Evolutionary conservation across 108 stramenopile genomes (phyloP), one percentile per base, ranked within the genome.

Genomic region (Epithemia pelagica): DNA sequence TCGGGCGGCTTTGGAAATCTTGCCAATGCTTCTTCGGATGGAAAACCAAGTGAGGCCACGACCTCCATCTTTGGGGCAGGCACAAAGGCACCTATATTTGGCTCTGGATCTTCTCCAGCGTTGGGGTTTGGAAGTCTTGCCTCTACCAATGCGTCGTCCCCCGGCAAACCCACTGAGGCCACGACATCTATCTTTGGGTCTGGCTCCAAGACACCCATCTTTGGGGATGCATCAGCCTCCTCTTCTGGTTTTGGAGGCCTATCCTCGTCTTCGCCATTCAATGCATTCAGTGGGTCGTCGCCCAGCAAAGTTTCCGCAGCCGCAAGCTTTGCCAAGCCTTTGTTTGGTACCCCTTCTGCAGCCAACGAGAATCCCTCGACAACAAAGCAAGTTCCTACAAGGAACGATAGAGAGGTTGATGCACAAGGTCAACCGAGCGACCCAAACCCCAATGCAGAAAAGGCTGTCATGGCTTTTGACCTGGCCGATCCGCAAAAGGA

Each of bases 121-220:
- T 75, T 75, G 67, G 74, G 74, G 23, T 71, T 70, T 5, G 74
- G n/a, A n/a, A n/a, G n/a, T n/a, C n/a, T n/a, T n/a, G n/a, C n/a
- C n/a, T n/a, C n/a, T n/a, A n/a, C n/a, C n/a, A n/a, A n/a, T n/a
- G n/a, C n/a, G n/a, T n/a, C n/a, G n/a, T n/a, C n/a, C n/a, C n/a
- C n/a, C n/a, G n/a, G n/a, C n/a, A n/a, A n/a, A n/a, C n/a, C n/a
- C n/a, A n/a, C n/a, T n/a, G n/a, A n/a, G n/a, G n/a, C n/a, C n/a
- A n/a, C n/a, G n/a, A n/a, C n/a, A n/a, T n/a, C n/a, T n/a, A n/a
- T n/a, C n/a, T n/a, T n/a, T n/a, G n/a, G n/a, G n/a, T n/a, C n/a
- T n/a, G n/a, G n/a, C n/a, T n/a, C n/a, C n/a, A n/a, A n/a, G n/a
- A n/a, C n/a, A n/a, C n/a, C n/a, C n/a, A n/a, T n/a, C n/a, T n/a